phyloP scores from a whole-genome alignment of 306 rosid species.

The Senna tora region DNA sequence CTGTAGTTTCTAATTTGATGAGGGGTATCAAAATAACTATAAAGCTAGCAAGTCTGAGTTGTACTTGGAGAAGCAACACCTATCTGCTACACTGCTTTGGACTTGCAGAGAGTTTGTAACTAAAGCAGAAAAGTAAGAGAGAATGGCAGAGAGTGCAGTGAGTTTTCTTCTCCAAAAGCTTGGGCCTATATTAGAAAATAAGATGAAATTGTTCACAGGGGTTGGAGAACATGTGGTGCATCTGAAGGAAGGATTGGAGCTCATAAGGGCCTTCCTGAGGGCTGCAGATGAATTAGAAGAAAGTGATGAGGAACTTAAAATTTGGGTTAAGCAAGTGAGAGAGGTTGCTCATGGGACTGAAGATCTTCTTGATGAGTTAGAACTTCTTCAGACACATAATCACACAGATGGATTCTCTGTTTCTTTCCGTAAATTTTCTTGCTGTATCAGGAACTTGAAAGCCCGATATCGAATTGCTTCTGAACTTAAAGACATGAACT shows the following conservation, averaged over 20 bases:
- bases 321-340: slow-evolving; percentile 57
- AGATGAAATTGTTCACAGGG: slow-evolving; percentile 35
- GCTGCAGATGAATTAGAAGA: slow-evolving; percentile 51
- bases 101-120: slow-evolving; percentile 7
- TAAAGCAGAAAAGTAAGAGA: not conserved
- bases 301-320: slow-evolving; percentile 47
- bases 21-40: not conserved
- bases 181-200: slow-evolving; percentile 27
- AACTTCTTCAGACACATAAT: slow-evolving; percentile 31
- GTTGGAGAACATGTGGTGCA: slow-evolving; percentile 37
- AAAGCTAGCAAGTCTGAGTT: slow-evolving; percentile 1
- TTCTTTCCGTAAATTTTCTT: not conserved
- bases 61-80: not conserved
- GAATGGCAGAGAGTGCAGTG: slow-evolving; percentile 51
- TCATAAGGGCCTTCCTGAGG: slow-evolving; percentile 43
- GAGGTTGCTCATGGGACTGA: slow-evolving; percentile 48
- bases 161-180: slow-evolving; percentile 43
- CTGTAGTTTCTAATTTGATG: too few species aligned
- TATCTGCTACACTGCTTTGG: slow-evolving; percentile 10
- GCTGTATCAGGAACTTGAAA: slow-evolving; percentile 39
- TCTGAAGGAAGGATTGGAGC: slow-evolving; percentile 43
- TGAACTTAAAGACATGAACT: slow-evolving; percentile 37
- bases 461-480: slow-evolving; percentile 46
- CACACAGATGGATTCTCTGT: slow-evolving; percentile 33
- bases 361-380: slow-evolving; percentile 51